Conservation (phyloP, 2,329 filamentous ascomycete species). For the Furcasterigmium sp. region DNA sequence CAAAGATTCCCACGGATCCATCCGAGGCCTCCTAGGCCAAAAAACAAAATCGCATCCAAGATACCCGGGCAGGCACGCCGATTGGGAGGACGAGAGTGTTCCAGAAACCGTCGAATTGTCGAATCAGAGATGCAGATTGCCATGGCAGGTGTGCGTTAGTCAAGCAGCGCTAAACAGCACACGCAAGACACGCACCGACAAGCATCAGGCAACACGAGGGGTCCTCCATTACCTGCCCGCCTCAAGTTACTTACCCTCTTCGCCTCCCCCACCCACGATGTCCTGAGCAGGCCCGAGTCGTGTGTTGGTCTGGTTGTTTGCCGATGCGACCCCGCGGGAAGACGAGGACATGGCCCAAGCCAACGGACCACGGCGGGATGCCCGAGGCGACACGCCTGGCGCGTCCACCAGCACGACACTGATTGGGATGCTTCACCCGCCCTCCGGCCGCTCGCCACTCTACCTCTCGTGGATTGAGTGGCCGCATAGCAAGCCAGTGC, state of each 20-base stretch:
- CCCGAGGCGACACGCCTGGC: too few relatives aligned
- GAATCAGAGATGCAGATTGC: conserved; percentile 1
- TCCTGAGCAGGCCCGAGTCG: too few relatives aligned
- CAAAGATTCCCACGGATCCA: too few relatives aligned
- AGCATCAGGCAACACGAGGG: not conserved
- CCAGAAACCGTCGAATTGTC: conserved; percentile 5
- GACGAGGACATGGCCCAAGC: too few relatives aligned
- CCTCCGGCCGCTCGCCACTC: not conserved
- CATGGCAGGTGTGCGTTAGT: not conserved
- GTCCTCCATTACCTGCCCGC: not conserved
- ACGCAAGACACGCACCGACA: not conserved
- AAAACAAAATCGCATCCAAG: not conserved
- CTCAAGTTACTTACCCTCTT: too few relatives aligned
- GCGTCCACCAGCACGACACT: not conserved
- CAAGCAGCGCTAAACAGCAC: not conserved
- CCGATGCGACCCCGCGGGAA: too few relatives aligned
- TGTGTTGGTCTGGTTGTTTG: too few relatives aligned
- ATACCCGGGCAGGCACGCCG: not conserved
- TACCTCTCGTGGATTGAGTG: not conserved
- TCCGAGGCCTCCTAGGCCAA: too few relatives aligned
- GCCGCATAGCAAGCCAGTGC: not conserved
- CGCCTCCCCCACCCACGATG: too few relatives aligned
- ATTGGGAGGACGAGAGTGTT: not conserved
- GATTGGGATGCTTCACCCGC: too few relatives aligned
- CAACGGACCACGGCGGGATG: too few relatives aligned